Evolutionary conservation across 2,329 filamentous ascomycete species (phyloP).

Genomic region (Didymella exigua): DNA sequence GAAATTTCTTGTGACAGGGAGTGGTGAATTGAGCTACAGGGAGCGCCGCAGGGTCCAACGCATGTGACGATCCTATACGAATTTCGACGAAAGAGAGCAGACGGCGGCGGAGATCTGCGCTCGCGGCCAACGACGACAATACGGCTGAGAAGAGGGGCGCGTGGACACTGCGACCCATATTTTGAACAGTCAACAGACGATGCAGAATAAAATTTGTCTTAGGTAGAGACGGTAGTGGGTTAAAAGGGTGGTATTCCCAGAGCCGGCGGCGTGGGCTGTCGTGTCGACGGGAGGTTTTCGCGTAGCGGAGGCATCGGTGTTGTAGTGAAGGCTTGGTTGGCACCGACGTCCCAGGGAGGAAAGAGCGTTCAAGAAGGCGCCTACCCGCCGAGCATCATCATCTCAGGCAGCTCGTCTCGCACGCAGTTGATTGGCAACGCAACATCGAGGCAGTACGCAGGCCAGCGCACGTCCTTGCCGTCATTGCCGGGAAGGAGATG

Average conservation of each 20-base stretch:
- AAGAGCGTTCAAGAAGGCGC: neutral
- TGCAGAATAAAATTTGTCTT: constrained; percentile 5
- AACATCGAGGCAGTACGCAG: neutral
- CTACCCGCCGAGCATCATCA: constrained; percentile 2
- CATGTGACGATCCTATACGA: constrained; percentile 33
- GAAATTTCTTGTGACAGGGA: constrained; percentile 11
- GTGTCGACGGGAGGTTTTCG: neutral
- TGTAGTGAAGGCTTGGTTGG: constrained; percentile 1
- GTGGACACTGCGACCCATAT: constrained; percentile 17
- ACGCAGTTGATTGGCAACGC: constrained; percentile 4
- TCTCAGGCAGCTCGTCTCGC: neutral
- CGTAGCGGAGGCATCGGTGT: neutral
- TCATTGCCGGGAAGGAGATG: constrained; percentile 5
- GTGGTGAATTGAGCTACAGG: constrained; percentile 18
- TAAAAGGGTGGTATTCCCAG: neutral
- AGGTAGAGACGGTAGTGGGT: constrained; percentile 3
- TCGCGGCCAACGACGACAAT: constrained; percentile 20
- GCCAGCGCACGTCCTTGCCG: neutral
- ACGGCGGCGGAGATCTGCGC: constrained; percentile 29
- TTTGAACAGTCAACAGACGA: constrained; percentile 9
- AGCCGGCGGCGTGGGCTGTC: neutral
- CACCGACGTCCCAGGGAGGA: constrained; percentile 2
- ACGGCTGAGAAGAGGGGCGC: constrained; percentile 24
- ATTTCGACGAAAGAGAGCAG: constrained; percentile 25
- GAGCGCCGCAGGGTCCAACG: constrained; percentile 33